A percentile compares a stretch with the other conserved stretches of the same genome.
These are phyloP conservation scores for Jaltomata sinuosa DNA, from an alignment of 257 asterid species.

Conservation along the genomic window DNA sequence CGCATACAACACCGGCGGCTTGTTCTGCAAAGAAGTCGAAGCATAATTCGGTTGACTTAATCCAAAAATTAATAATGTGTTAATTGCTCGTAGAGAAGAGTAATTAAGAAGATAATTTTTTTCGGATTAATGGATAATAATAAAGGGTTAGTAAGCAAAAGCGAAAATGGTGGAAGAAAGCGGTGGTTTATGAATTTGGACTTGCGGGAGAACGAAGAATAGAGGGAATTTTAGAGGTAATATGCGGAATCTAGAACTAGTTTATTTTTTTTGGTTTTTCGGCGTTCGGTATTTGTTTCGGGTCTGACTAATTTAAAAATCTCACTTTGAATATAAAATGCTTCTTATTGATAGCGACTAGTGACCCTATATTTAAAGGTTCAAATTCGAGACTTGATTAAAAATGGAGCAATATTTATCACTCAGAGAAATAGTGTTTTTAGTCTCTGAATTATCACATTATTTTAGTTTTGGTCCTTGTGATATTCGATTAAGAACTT, in stretches of 20 bases:
- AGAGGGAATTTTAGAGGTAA: conserved; percentile 18
- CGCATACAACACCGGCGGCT: conserved; percentile 24
- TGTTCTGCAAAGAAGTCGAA: conserved; percentile 21
- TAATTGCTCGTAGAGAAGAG: background rate
- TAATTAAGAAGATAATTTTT: background rate
- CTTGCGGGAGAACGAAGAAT: background rate
- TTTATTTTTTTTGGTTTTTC: no score
- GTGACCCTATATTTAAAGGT: no score
- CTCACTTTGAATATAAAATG: no score
- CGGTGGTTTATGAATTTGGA: background rate
- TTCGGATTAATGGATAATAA: background rate
- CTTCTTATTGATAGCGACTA: no score
- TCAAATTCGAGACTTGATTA: no score
- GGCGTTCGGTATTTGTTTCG: no score
- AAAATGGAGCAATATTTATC: no score
- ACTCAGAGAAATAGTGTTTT: no score
- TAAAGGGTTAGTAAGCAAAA: background rate
- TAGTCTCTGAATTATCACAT: no score
- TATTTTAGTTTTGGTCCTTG: no score
- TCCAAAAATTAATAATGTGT: background rate
- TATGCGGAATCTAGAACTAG: conserved; percentile 11
- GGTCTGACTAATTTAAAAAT: no score
- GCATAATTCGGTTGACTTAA: conserved; percentile 13
- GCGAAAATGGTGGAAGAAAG: background rate
- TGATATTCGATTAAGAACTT: no score